These are phyloP conservation scores for Chloranthus sessilifolius DNA, from an alignment of 164 flowering plant species.

Conservation along the genomic window DNA sequence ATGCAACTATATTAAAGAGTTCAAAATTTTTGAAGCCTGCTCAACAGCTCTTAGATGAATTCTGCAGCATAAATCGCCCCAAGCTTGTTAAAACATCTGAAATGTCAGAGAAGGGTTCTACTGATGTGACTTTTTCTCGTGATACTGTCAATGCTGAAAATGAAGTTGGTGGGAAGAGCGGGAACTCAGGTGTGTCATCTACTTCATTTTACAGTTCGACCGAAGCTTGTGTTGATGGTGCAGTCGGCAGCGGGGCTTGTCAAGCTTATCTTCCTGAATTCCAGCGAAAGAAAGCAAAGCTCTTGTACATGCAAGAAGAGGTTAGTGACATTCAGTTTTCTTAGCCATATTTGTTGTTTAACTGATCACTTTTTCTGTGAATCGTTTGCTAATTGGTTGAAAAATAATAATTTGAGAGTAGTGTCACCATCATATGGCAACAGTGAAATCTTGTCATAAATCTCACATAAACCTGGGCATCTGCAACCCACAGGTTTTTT, in stretches of 20 bases:
- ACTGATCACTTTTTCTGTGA: too few species aligned
- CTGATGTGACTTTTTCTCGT: constrained; percentile 21
- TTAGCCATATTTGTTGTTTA: too few species aligned
- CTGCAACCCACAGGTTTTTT: too few species aligned
- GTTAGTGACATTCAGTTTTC: constrained; percentile 38
- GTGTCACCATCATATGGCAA: too few species aligned
- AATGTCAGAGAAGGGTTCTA: constrained; percentile 19
- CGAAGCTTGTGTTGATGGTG: constrained; percentile 21
- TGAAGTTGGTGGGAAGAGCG: constrained; percentile 21
- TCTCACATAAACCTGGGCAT: too few species aligned
- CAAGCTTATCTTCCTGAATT: constrained; percentile 42
- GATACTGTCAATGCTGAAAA: constrained; percentile 19
- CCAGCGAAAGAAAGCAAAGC: constrained; percentile 68
- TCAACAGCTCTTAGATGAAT: constrained; percentile 58
- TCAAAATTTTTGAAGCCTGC: constrained; percentile 79
- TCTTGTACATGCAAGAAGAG: constrained; percentile 75
- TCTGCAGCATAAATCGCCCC: constrained; percentile 24
- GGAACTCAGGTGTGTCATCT: constrained; percentile 25
- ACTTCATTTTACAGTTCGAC: constrained; percentile 29
- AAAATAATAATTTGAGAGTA: too few species aligned
- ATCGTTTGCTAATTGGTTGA: too few species aligned
- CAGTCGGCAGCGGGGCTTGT: constrained; percentile 23
- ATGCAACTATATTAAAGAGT: constrained; percentile 65
- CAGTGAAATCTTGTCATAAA: too few species aligned
- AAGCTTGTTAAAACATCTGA: constrained; percentile 14